phyloP scores from a whole-genome alignment of 2,329 filamentous ascomycete species.

The Scortechinia acanthostroma region DNA sequence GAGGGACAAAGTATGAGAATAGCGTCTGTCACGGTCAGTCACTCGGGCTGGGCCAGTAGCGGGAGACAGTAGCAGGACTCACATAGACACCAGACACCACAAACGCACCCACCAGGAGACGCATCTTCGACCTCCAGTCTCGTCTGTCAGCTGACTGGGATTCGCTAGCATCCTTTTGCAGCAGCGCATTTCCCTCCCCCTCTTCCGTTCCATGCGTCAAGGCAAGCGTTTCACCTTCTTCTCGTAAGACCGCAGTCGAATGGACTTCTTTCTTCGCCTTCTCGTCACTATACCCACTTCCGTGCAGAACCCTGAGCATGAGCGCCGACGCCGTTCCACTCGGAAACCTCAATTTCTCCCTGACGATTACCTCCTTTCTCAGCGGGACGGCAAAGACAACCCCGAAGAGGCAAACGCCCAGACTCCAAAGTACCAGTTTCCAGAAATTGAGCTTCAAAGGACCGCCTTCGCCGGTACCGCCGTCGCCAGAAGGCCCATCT shows the following conservation, averaged over 20 bases:
- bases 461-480: conserved; percentile 51
- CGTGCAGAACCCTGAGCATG: conserved; percentile 85
- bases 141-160: conserved; percentile 24
- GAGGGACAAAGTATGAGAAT: conserved; percentile 81
- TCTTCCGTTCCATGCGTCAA: not conserved
- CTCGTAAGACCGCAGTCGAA: not conserved
- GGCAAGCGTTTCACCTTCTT: not conserved
- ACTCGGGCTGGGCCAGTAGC: not conserved
- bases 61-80: not conserved
- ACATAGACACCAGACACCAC: conserved; percentile 47
- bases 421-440: conserved; percentile 80
- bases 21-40: conserved; percentile 41
- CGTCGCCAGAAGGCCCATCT: not conserved
- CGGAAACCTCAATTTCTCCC: conserved; percentile 87
- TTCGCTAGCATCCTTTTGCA: conserved; percentile 12
- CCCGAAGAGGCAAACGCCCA: conserved; percentile 92
- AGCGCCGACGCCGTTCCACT: conserved; percentile 92
- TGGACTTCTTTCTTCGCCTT: not conserved
- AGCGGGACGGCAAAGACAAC: conserved; percentile 93
- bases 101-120: conserved; percentile 48
- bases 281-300: conserved; percentile 34
- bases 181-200: not conserved
- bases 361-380: conserved; percentile 73
- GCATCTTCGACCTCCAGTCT: conserved; percentile 38
- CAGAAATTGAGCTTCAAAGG: conserved; percentile 66